Base-by-base conservation (phyloP, 2,329 filamentous ascomycete genomes). In the Cercospora sojina region DNA sequence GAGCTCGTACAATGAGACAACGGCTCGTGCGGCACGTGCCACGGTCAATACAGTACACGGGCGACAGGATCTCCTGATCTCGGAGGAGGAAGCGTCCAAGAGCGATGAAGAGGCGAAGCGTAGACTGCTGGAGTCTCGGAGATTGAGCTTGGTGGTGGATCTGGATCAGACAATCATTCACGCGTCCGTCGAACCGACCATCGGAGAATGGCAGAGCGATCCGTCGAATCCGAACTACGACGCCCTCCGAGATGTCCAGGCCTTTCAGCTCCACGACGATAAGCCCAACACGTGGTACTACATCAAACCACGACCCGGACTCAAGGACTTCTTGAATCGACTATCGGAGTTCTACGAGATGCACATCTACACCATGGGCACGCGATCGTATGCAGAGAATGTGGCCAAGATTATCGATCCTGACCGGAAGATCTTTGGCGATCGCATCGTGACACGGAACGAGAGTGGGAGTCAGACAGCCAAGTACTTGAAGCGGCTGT, bases 311-410 rank as follows among this genome's bases (percentile, higher is more conserved):
- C 91, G 95, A 38, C 95, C 95, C 0, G 93, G 93, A 2, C 81
- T 98, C 59, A 84, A 88, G 69, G 86, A 90, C 49, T 99, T 99
- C 75, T 83, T 99, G 58, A 84, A 91, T 66, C 86, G 87, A 61
- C 85, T 97, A 57, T 87, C 92, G 0, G 85, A 89, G 74, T 83
- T 95, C 74, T 99, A 95, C 80, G 95, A 99, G 81, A 84, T 98
- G 75, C 95, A 99, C 78, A 94, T 99, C 69, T 99, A 99, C 82
- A 99, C 95, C 51, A 99, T 99, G 95, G 95, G 94, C 64, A 99
- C 95, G 23, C 88, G 95, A 70, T 92, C 94, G n/a, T 99, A 99
- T 77, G 95, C 95, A 9, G 85, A 93, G 72, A 90, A 92, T 68
- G 96, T 99, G 73, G 93, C 93, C 41, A 90, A 91, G 72, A 94